Conservation (phyloP, 148 eudicot genomes). For the Salicornia ramosissima region DNA sequence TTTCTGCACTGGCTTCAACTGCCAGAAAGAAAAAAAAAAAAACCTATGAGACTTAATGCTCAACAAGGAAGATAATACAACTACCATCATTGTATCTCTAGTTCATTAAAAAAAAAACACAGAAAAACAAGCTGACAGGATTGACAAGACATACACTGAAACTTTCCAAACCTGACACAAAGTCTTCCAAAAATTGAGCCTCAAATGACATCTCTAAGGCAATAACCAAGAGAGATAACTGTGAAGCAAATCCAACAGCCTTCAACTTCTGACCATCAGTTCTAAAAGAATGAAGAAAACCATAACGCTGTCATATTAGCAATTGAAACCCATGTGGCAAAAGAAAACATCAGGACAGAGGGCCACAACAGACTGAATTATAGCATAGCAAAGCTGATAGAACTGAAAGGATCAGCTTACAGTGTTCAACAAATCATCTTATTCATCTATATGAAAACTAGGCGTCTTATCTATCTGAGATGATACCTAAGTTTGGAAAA, state of each 20-base stretch:
- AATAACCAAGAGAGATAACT: constrained; percentile 64
- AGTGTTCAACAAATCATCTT: neutral
- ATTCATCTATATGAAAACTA: neutral
- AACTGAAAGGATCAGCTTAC: neutral
- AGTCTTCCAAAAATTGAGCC: constrained; percentile 88
- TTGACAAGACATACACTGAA: constrained; percentile 18
- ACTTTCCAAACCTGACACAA: constrained; percentile 72
- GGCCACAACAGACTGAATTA: neutral
- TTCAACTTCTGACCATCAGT: constrained; percentile 36
- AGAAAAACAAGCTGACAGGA: constrained; percentile 4
- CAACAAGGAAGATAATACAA: constrained; percentile 11
- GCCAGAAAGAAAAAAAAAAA: constrained; percentile 24
- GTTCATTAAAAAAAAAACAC: constrained; percentile 7
- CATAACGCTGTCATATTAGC: constrained; percentile 5
- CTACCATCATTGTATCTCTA: constrained; percentile 9
- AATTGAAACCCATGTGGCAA: neutral
- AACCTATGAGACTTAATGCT: constrained; percentile 2
- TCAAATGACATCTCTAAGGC: constrained; percentile 65
- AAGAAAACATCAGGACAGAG: constrained; percentile 1
- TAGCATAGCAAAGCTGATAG: neutral
- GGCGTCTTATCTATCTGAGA: neutral
- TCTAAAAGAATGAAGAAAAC: constrained; percentile 30
- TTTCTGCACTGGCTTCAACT: constrained; percentile 75
- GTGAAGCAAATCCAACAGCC: constrained; percentile 86
- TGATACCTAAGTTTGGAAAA: neutral